phyloP scores from a whole-genome alignment of 257 asterid genomes.

The Lavandula angustifolia region DNA sequence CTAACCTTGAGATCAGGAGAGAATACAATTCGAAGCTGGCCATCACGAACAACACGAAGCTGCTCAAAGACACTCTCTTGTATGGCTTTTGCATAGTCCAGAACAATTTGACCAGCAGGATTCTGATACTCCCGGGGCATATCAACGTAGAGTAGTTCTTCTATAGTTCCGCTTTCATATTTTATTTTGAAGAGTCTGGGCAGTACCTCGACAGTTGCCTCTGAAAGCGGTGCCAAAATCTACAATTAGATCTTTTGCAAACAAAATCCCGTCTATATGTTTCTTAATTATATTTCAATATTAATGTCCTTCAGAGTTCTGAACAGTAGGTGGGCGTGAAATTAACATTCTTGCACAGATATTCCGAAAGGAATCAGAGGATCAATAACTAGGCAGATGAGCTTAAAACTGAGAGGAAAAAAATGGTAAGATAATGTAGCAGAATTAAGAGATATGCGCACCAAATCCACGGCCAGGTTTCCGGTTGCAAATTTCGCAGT shows the following conservation, averaged over 20 bases:
- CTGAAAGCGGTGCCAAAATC: slow-evolving; percentile 41
- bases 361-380: slow-evolving; percentile 7
- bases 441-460: slow-evolving; percentile 35
- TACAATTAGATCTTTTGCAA: slow-evolving; percentile 29
- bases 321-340: slow-evolving; percentile 1
- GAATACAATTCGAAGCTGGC: slow-evolving; percentile 93
- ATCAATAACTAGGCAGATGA: background rate
- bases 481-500: slow-evolving; percentile 91
- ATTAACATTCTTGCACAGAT: background rate
- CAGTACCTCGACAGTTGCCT: slow-evolving; percentile 95
- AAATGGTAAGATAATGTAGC: slow-evolving; percentile 13
- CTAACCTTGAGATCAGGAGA: slow-evolving; percentile 92
- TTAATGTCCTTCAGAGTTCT: background rate
- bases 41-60: slow-evolving; percentile 99
- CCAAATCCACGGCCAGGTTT: slow-evolving; percentile 99
- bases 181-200: slow-evolving; percentile 95
- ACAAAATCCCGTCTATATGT: background rate
- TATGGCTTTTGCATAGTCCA: slow-evolving; percentile 92
- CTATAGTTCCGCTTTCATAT: slow-evolving; percentile 94
- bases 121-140: slow-evolving; percentile 97
- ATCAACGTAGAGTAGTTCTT: slow-evolving; percentile 93
- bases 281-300: slow-evolving; percentile 10
- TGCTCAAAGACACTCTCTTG: slow-evolving; percentile 99
- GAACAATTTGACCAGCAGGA: slow-evolving; percentile 88
- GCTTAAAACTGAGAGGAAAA: slow-evolving; percentile 5